A percentile compares a stretch with the other conserved stretches of the same genome.
Conservation (phyloP, 306 rosid species). For the Sicyos edulis region DNA sequence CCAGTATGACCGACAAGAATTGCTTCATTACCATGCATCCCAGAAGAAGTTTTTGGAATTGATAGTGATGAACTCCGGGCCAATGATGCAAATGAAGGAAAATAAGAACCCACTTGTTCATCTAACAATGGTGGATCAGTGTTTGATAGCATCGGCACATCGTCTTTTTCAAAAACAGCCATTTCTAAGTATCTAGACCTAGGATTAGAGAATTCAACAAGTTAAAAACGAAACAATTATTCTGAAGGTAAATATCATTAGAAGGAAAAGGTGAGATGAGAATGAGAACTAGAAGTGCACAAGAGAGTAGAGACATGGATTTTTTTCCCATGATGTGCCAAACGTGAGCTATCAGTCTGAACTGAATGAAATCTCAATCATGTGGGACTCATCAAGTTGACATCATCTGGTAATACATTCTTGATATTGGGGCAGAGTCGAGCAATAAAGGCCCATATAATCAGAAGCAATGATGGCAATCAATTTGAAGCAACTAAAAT, state of each 20-base stretch:
- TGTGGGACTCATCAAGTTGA: background rate
- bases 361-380: constrained; percentile 2
- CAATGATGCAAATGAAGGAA: constrained; percentile 32
- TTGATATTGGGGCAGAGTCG: background rate
- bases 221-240: constrained; percentile 9
- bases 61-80: constrained; percentile 60
- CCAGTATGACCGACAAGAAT: constrained; percentile 67
- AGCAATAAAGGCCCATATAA: background rate
- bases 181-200: constrained; percentile 39
- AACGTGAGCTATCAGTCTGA: background rate
- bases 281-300: background rate
- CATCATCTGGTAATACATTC: background rate
- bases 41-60: constrained; percentile 43
- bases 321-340: background rate
- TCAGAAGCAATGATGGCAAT: background rate
- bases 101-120: constrained; percentile 29
- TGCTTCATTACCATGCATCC: constrained; percentile 36
- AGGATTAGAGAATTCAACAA: constrained; percentile 5
- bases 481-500: constrained; percentile 2
- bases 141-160: constrained; percentile 51
- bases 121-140: constrained; percentile 27
- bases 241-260: background rate
- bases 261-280: background rate
- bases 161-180: constrained; percentile 51
- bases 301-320: background rate